Conservation (phyloP, 2,329 filamentous ascomycete genomes). For the Hawksworthiomyces lignivorus region DNA sequence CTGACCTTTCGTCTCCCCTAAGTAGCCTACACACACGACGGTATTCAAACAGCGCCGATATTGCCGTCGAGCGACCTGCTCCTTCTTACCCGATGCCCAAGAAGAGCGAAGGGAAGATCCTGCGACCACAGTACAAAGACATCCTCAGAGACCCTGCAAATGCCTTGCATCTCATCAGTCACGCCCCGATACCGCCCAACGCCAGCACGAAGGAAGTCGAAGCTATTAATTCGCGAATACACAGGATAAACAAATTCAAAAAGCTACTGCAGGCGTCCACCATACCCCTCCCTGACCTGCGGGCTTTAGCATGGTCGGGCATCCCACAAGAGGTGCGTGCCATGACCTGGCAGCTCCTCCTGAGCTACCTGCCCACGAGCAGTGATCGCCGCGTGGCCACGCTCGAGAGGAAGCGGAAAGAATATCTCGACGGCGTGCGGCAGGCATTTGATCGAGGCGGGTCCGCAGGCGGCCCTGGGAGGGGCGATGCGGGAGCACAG, state of each 20-base stretch:
- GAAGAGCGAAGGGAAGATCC: constrained; percentile 87
- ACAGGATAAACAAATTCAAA: constrained; percentile 98
- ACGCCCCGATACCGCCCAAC: constrained; percentile 65
- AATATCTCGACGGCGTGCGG: constrained; percentile 87
- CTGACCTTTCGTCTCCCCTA: constrained; percentile 23
- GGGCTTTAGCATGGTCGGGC: constrained; percentile 86
- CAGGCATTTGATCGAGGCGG: constrained; percentile 61
- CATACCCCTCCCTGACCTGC: constrained; percentile 75
- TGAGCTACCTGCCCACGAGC: constrained; percentile 94
- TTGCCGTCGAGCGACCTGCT: constrained; percentile 79
- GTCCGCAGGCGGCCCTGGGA: constrained; percentile 25
- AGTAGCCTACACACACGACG: constrained; percentile 40
- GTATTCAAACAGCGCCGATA: constrained; percentile 83
- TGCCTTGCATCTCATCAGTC: constrained; percentile 86
- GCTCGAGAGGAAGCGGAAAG: constrained; percentile 87
- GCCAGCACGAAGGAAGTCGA: constrained; percentile 79
- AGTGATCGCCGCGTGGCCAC: constrained; percentile 86
- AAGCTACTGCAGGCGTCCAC: constrained; percentile 86
- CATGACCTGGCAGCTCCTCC: constrained; percentile 96
- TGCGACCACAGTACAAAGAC: constrained; percentile 96
- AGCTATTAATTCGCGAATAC: constrained; percentile 77
- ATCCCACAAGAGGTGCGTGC: constrained; percentile 91
- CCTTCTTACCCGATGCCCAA: constrained; percentile 81
- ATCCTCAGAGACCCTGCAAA: constrained; percentile 87
- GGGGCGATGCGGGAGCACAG: constrained; percentile 5